Evolutionary conservation across 2,329 filamentous ascomycete species (phyloP), one percentile per base, ranked within the genome.

Genomic region (Microdochium trichocladiopsis): DNA sequence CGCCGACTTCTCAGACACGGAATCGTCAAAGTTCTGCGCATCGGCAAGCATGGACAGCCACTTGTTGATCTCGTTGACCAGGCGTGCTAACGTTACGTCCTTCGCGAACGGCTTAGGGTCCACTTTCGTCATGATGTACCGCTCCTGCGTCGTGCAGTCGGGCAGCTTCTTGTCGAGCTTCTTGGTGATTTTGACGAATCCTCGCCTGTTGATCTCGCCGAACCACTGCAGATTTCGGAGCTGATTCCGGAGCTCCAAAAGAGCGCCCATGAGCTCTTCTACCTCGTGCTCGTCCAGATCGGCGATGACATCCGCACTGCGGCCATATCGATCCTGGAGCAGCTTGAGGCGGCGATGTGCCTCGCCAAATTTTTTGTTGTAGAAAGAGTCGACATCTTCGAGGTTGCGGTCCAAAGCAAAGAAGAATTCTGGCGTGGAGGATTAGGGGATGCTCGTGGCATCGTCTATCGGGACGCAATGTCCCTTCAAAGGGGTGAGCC

Each of bases 181-280:
- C 76, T 99, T 99, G 50, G 94, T 96, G 69, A 99, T 99, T 74
- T 99, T 99, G 68, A 95, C 83, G 64, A 99, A 99, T 2, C 94
- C 94, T 57, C 90, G 81, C 50, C 92, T 83, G 69, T 99, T 99
- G 63, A 97, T 93, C 71, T 97, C 93, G 49, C 92, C 93, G 66
- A 97, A 99, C 92, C 92, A 97, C 68, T 95, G 89, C 50, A 99
- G 76, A 63, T 97, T 97, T 54, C 94, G 82, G 59, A 97, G 72
- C 65, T 95, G 89, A 50, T 86, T 87, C 53, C 94, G 83, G 55
- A 97, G 77, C 70, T 99, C 94, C 28, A 97, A 80, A 50, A 99
- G 75, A 33, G 92, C 91, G 33, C 88, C 90, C 75, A 95, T 88
- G 48, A 97, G 77, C 69, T 99, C 94, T 68, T 96, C 90, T 45